A percentile compares a stretch with the other conserved stretches of the same genome.
These are phyloP conservation scores for Rhodotorula taiwanensis DNA, from an alignment of 768 basidiomycete genomes.

Conservation along the genomic window DNA sequence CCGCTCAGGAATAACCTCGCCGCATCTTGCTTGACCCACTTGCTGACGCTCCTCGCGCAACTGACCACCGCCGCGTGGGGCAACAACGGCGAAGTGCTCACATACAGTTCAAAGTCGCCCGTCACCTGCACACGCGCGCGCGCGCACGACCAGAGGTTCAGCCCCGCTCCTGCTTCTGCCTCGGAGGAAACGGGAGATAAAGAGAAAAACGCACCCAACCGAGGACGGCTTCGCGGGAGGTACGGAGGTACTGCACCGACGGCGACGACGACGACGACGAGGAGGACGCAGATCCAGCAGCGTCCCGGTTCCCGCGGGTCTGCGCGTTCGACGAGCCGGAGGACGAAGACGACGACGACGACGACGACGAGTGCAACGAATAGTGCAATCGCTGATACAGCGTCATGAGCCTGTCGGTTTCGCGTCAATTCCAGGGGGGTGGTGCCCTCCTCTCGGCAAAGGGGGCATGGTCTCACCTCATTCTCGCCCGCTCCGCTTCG, in stretches of 20 bases:
- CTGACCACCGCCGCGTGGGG: conserved; percentile 82
- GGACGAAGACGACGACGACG: too few relatives aligned
- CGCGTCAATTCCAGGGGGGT: too few relatives aligned
- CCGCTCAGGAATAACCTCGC: conserved; percentile 62
- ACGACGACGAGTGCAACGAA: conserved; percentile 82
- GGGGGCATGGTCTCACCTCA: conserved; percentile 9
- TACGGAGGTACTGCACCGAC: conserved; percentile 79
- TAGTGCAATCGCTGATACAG: conserved; percentile 84
- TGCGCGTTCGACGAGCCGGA: too few relatives aligned
- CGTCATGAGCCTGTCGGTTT: conserved; percentile 62
- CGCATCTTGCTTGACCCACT: conserved; percentile 90
- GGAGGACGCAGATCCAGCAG: conserved; percentile 49
- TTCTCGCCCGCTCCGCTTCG: conserved; percentile 51
- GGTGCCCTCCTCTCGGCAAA: not conserved
- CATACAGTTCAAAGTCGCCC: conserved; percentile 84
- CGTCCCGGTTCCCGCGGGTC: too few relatives aligned
- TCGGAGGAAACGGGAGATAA: not conserved
- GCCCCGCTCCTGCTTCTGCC: too few relatives aligned
- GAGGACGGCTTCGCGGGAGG: conserved; percentile 78
- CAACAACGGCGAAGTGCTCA: conserved; percentile 69
- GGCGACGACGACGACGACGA: too few relatives aligned
- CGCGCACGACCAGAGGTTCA: too few relatives aligned
- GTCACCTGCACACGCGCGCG: conserved; percentile 60
- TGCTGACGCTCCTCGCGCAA: conserved; percentile 78
- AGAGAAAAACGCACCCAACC: conserved; percentile 68